Conservation (phyloP, 2,329 filamentous ascomycete genomes). For the Colletotrichum spinosum region DNA sequence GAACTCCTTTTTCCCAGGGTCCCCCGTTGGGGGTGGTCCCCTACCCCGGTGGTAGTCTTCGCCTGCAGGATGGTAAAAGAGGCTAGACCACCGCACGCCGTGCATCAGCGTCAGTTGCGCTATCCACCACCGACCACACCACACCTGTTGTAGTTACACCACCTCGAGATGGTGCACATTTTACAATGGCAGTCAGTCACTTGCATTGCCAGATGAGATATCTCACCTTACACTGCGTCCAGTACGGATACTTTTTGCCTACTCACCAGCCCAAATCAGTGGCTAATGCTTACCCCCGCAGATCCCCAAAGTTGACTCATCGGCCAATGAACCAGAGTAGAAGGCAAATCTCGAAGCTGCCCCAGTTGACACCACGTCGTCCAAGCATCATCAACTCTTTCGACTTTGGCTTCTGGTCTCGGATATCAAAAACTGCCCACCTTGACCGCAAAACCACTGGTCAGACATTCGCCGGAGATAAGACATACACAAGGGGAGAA, state of each 20-base stretch:
- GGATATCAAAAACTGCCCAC: no score
- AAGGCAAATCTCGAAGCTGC: not conserved
- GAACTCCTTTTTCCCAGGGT: constrained; percentile 6
- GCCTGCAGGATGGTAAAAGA: constrained; percentile 4
- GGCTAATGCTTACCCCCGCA: no score
- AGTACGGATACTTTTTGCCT: no score
- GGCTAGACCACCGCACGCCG: constrained; percentile 16
- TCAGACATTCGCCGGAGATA: not conserved
- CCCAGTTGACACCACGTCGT: not conserved
- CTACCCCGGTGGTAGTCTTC: not conserved
- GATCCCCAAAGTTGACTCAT: constrained; percentile 1
- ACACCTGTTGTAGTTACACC: no score
- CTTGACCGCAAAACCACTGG: no score
- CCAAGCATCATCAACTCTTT: constrained; percentile 1
- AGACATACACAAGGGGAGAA: not conserved
- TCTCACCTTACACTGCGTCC: no score
- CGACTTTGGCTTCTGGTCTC: no score
- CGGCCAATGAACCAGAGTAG: constrained; percentile 6
- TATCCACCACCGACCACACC: not conserved
- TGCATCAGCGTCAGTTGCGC: constrained; percentile 9
- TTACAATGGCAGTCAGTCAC: no score
- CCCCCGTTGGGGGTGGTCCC: not conserved
- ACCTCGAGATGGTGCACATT: no score
- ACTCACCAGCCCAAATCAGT: no score
- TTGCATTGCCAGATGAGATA: no score